Conservation (phyloP, 495 filamentous ascomycete species). For the Cercophora newfieldiana region DNA sequence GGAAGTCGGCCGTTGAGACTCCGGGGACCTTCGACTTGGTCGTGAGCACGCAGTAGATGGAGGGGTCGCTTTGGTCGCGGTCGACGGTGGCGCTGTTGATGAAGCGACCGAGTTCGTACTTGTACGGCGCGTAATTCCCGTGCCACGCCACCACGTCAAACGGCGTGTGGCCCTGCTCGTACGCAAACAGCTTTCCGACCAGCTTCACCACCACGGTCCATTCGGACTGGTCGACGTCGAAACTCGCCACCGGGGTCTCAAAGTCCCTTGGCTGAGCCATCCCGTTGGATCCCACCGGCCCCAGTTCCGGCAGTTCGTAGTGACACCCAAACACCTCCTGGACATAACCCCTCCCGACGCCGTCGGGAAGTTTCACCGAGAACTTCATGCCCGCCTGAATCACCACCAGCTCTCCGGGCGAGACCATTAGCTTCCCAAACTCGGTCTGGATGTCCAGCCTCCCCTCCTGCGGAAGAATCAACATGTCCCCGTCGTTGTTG, state of each 20-base stretch:
- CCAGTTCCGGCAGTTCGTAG: conserved; percentile 76
- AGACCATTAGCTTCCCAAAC: conserved; percentile 70
- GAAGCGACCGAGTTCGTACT: conserved; percentile 76
- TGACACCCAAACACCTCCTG: conserved; percentile 80
- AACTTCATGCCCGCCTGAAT: conserved; percentile 78
- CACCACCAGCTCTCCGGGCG: conserved; percentile 79
- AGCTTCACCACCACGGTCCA: conserved; percentile 60
- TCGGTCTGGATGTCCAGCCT: conserved; percentile 80
- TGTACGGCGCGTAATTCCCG: conserved; percentile 71
- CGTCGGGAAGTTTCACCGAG: conserved; percentile 60
- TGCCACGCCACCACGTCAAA: conserved; percentile 82
- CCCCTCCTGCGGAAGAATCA: conserved; percentile 78
- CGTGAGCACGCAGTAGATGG: conserved; percentile 73
- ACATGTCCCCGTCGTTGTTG: conserved; percentile 77
- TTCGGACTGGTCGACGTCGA: conserved; percentile 55
- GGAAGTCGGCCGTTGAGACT: conserved; percentile 72
- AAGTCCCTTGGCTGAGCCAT: conserved; percentile 84
- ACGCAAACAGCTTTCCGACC: conserved; percentile 69
- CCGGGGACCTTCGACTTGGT: conserved; percentile 58
- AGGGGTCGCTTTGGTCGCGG: conserved; percentile 74
- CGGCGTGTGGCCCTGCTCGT: conserved; percentile 66
- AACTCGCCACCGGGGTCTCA: conserved; percentile 74
- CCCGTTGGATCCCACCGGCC: conserved; percentile 79
- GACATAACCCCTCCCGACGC: conserved; percentile 73
- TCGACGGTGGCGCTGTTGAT: conserved; percentile 66